Evolutionary conservation across 768 basidiomycete genomes (phyloP).

Genomic region (Mycena olivaceomarginata): DNA sequence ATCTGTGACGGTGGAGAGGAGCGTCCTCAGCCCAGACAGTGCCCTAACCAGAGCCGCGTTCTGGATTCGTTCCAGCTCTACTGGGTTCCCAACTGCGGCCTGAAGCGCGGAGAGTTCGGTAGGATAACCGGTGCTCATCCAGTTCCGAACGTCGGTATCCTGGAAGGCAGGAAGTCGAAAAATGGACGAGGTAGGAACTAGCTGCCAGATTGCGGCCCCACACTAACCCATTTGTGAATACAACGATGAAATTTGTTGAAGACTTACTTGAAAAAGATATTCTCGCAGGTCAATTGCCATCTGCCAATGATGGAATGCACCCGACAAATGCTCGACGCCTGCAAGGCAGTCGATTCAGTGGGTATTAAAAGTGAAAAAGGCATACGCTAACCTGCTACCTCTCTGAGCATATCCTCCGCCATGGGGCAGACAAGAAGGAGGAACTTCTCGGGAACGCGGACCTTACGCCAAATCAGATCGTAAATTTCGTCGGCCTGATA

Average conservation of each 20-base stretch:
- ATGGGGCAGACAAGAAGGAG: constrained; percentile 50
- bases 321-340: constrained; percentile 44
- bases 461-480: constrained; percentile 49
- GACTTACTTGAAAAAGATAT: constrained; percentile 17
- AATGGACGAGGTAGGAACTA: constrained; percentile 25
- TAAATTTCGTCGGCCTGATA: constrained; percentile 48
- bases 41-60: background rate
- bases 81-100: constrained; percentile 9
- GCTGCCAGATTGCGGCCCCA: constrained; percentile 32
- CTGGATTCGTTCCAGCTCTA: constrained; percentile 14
- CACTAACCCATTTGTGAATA: background rate
- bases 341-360: background rate
- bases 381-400: constrained; percentile 44
- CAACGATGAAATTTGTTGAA: background rate
- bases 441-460: constrained; percentile 51
- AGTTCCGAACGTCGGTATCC: constrained; percentile 31
- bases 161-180: constrained; percentile 41
- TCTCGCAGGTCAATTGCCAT: constrained; percentile 46
- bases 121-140: constrained; percentile 36
- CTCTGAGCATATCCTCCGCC: constrained; percentile 48
- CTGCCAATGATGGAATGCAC: constrained; percentile 50
- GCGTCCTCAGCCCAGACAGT: background rate
- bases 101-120: constrained; percentile 11
- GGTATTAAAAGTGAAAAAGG: no score
- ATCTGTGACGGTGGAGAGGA: background rate